Evolutionary conservation across 164 flowering plant species (phyloP), one percentile per base, ranked within the genome.

Genomic region (Warburgia ugandensis): DNA sequence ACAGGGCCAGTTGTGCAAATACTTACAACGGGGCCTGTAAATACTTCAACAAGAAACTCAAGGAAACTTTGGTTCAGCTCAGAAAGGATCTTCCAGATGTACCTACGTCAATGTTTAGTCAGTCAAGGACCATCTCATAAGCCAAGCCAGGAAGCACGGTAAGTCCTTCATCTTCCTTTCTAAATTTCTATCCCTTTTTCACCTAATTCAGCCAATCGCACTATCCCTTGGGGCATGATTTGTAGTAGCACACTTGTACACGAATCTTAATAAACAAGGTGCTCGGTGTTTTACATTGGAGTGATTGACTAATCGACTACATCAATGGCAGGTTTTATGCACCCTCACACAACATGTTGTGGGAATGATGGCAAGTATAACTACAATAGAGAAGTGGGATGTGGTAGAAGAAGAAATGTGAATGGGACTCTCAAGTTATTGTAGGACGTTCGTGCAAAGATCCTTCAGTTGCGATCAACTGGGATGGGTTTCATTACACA

Each of bases 401-500:
- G 97, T 55, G 96, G 97, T 25, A 60, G 50, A 4, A 76, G 43
- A 56, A 48, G 52, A 1, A 56, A 1, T 5, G 71, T 68, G 50
- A 50, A 71, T 25, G 94, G 88, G 1, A 75, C 60, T 52, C n/a
- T n/a, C 63, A 74, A 36, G 49, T 78, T 6, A 5, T 74, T 31
- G 12, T 81, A 2, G 88, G 71, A 19, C 61, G 56, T 10, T 54
- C 88, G 3, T 91, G 98, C 55, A 48, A 70, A 26, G 65, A 83
- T 52, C 94, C 94, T 5, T 54, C 67, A 14, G 61, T 43, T 8
- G 14, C 28, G 49, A 64, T 88, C 16, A 76, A 42, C 23, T 85
- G 98, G 96, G 98, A 87, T 44, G 95, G 96, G 2, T 70, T 81
- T 13, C 95, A 90, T 56, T 84, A 43, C 64, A 80, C 97, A 3